Percentiles rank a stretch among this genome's conserved stretches.
These are phyloP conservation scores for Aspergillus haitiensis DNA, from an alignment of 495 filamentous ascomycete species.

Conservation along the genomic window DNA sequence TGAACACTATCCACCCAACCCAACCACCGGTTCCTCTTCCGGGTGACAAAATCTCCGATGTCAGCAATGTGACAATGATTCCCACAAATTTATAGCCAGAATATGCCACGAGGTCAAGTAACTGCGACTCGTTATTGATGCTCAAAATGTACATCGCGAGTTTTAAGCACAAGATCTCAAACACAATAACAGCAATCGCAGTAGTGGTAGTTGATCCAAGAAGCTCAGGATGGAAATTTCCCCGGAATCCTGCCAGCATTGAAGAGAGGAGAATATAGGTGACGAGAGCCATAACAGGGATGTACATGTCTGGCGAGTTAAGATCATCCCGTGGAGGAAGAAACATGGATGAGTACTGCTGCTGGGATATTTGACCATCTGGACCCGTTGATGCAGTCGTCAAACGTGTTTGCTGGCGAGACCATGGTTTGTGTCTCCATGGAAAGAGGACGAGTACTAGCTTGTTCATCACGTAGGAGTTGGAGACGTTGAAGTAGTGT, in stretches of 20 bases:
- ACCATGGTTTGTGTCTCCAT: conserved; percentile 97
- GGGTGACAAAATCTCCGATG: conserved; percentile 73
- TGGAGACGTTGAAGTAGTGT: conserved; percentile 97
- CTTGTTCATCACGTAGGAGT: conserved; percentile 83
- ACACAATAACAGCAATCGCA: conserved; percentile 73
- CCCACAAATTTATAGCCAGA: conserved; percentile 99
- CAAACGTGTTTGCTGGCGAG: conserved; percentile 63
- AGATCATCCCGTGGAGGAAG: conserved; percentile 94
- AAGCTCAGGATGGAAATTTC: conserved; percentile 89
- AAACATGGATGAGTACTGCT: conserved; percentile 75
- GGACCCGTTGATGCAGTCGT: conserved; percentile 56
- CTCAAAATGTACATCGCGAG: conserved; percentile 87
- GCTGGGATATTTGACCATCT: conserved; percentile 56
- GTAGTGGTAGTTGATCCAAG: conserved; percentile 84
- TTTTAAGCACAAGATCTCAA: conserved; percentile 89
- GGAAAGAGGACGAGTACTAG: conserved; percentile 90
- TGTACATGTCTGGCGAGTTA: conserved; percentile 99
- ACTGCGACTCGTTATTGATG: conserved; percentile 84
- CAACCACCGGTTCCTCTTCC: conserved; percentile 79
- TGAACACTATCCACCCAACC: conserved; percentile 85
- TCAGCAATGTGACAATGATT: conserved; percentile 79
- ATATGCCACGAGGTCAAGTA: conserved; percentile 92
- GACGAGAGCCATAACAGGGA: conserved; percentile 81
- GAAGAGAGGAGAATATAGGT: conserved; percentile 95
- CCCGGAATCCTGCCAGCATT: conserved; percentile 85